A percentile compares a stretch with the other conserved stretches of the same genome.
phyloP scores from a whole-genome alignment of 1,284 basidiomycete species.

The Irpex lacteus region DNA sequence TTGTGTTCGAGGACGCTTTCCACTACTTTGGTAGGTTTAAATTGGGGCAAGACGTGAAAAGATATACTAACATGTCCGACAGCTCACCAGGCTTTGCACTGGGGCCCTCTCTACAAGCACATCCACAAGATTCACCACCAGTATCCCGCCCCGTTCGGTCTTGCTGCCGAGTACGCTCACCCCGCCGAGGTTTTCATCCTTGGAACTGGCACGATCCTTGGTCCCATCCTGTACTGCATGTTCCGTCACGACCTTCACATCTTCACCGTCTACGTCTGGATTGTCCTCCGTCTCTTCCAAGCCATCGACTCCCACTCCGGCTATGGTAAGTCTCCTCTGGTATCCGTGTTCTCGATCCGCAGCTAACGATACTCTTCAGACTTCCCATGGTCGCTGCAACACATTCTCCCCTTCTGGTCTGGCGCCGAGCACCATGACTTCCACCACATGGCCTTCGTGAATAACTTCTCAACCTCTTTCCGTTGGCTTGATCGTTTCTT shows the following conservation, averaged over 20 bases:
- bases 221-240: slow-evolving; percentile 85
- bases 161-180: slow-evolving; percentile 97
- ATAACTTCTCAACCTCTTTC: slow-evolving; percentile 92
- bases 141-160: slow-evolving; percentile 94
- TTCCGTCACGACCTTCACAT: slow-evolving; percentile 81
- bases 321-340: slow-evolving; percentile 59
- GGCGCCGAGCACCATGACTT: slow-evolving; percentile 98
- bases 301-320: slow-evolving; percentile 97
- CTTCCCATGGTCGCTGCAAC: slow-evolving; percentile 96
- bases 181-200: slow-evolving; percentile 93
- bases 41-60: slow-evolving; percentile 9
- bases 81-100: slow-evolving; percentile 92
- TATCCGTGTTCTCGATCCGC: not conserved
- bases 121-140: slow-evolving; percentile 99
- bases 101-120: slow-evolving; percentile 90
- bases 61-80: slow-evolving; percentile 19
- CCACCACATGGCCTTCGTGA: slow-evolving; percentile 91
- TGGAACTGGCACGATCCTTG: slow-evolving; percentile 81
- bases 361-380: slow-evolving; percentile 41
- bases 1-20: slow-evolving; percentile 95
- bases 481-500: slow-evolving; percentile 87
- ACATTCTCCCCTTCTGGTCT: slow-evolving; percentile 96
- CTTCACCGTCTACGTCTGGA: slow-evolving; percentile 92
- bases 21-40: slow-evolving; percentile 67
- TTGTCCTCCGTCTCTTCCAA: slow-evolving; percentile 92